Percentiles rank a stretch among this genome's conserved stretches.
Evolutionary conservation across 768 basidiomycete species (phyloP).

Genomic region (Hemileccinum impolitum): DNA sequence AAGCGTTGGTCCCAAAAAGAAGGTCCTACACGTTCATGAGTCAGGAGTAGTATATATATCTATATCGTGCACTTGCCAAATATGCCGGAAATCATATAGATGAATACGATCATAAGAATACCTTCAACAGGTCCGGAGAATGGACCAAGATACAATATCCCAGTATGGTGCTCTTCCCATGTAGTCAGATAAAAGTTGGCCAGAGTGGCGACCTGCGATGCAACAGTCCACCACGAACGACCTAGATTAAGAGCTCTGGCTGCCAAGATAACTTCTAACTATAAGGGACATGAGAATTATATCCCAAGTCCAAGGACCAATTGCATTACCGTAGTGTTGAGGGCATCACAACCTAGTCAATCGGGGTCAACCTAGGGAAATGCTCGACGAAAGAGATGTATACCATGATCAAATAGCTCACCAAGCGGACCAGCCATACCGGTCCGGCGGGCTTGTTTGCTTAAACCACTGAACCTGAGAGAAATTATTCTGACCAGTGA

Average conservation of each 20-base stretch:
- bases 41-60: background rate
- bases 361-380: background rate
- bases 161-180: constrained; percentile 88
- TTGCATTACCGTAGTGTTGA: constrained; percentile 82
- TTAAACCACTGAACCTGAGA: constrained; percentile 24
- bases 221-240: constrained; percentile 96
- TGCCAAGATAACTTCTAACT: constrained; percentile 86
- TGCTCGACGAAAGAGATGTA: constrained; percentile 9
- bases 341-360: constrained; percentile 74
- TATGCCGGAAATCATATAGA: constrained; percentile 77
- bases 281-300: constrained; percentile 1
- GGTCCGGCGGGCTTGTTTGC: constrained; percentile 93
- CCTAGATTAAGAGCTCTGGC: constrained; percentile 86
- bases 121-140: constrained; percentile 98
- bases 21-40: constrained; percentile 49
- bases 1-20: constrained; percentile 76
- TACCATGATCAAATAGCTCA: constrained; percentile 98
- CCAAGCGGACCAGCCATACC: constrained; percentile 98
- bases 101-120: constrained; percentile 76
- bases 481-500: background rate
- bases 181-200: constrained; percentile 74
- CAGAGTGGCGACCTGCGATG: constrained; percentile 68
- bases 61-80: constrained; percentile 45
- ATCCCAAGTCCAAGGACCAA: background rate
- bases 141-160: constrained; percentile 84